Conservation (phyloP, 768 basidiomycete species). For the Scleroderma bovista region DNA sequence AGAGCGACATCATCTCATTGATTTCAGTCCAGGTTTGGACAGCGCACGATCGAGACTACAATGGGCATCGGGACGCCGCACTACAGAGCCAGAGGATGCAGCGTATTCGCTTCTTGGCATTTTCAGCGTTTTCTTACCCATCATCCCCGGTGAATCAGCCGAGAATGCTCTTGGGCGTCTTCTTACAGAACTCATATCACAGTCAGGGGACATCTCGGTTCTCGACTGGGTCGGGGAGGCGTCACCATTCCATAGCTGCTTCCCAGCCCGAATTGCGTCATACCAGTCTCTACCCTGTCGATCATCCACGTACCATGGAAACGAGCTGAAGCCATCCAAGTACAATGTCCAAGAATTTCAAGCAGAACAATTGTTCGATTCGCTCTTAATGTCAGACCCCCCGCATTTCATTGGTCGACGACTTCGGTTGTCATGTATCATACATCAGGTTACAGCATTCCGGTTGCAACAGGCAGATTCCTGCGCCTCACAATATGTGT, state of each 20-base stretch:
- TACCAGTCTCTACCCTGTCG: not conserved
- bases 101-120: slow-evolving; percentile 1
- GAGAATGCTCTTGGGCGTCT: not conserved
- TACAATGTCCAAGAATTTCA: not conserved
- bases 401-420: not conserved
- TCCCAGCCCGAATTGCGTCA: not conserved
- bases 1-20: not conserved
- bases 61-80: not conserved
- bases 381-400: not conserved
- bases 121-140: slow-evolving; percentile 1
- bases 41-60: not conserved
- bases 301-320: not conserved
- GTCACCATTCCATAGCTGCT: not conserved
- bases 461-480: not conserved
- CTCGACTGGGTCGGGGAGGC: not conserved
- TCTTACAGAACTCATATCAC: not conserved
- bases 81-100: slow-evolving; percentile 1
- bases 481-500: not conserved
- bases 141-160: slow-evolving; percentile 1
- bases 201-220: not conserved
- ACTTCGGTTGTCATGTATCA: not conserved
- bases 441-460: not conserved
- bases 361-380: not conserved
- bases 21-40: not conserved
- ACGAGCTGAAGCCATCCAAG: not conserved